Percentiles rank a stretch among this genome's conserved stretches.
Conservation (phyloP, 2,329 filamentous ascomycete species). For the Exophiala bonariae region DNA sequence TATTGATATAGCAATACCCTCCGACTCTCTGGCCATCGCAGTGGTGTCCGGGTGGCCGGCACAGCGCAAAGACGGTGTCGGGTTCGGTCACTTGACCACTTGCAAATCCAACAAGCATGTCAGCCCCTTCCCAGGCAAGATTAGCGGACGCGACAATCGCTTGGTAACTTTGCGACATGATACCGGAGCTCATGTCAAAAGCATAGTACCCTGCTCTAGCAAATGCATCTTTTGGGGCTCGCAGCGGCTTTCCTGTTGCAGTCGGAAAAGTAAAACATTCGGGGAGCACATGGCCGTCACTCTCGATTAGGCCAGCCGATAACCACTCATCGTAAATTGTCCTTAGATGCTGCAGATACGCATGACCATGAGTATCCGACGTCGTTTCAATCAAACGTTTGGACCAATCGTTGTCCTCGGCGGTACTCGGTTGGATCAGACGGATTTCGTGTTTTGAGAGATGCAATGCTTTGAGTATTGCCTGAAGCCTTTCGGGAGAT, state of each 20-base stretch:
- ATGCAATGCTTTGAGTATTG: slow-evolving; percentile 22
- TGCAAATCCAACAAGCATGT: slow-evolving; percentile 17
- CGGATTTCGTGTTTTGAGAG: slow-evolving; percentile 19
- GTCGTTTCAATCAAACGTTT: slow-evolving; percentile 13
- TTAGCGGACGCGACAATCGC: slow-evolving; percentile 27
- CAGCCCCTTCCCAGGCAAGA: slow-evolving; percentile 23
- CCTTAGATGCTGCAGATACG: slow-evolving; percentile 25
- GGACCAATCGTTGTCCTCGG: slow-evolving; percentile 6
- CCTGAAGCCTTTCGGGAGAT: slow-evolving; percentile 24
- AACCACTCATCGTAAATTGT: slow-evolving; percentile 24
- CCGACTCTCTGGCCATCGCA: slow-evolving; percentile 27
- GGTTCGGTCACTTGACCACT: slow-evolving; percentile 4
- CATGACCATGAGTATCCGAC: slow-evolving; percentile 19
- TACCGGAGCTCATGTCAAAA: slow-evolving; percentile 29
- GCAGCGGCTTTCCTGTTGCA: slow-evolving; percentile 16
- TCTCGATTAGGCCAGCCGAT: slow-evolving; percentile 20
- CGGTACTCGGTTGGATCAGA: slow-evolving; percentile 8
- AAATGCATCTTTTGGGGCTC: slow-evolving; percentile 24
- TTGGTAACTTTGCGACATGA: slow-evolving; percentile 24
- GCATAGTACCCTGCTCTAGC: slow-evolving; percentile 28
- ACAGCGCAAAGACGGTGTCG: slow-evolving; percentile 25
- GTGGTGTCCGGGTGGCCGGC: slow-evolving; percentile 29
- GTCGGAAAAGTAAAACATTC: slow-evolving; percentile 26
- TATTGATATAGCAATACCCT: slow-evolving; percentile 31
- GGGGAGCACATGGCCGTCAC: slow-evolving; percentile 23